phyloP scores from a whole-genome alignment of 2,329 filamentous ascomycete genomes.

The Claviceps cyperi region DNA sequence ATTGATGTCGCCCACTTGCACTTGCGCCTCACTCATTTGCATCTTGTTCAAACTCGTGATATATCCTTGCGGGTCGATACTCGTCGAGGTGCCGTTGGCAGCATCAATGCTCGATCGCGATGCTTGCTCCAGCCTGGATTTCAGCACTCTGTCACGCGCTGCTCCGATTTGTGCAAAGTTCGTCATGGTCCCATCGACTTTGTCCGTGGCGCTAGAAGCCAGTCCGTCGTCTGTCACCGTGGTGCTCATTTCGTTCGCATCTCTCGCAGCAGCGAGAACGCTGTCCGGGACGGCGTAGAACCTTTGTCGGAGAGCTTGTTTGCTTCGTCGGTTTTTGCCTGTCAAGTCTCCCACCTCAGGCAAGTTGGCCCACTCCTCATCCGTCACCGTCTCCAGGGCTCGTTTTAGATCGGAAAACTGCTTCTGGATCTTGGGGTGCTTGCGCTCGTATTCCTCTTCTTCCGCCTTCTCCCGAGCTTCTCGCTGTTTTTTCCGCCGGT shows the following conservation, averaged over 20 bases:
- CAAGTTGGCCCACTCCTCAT: conserved; percentile 92
- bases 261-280: conserved; percentile 75
- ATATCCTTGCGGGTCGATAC: conserved; percentile 89
- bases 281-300: conserved; percentile 97
- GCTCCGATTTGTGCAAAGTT: conserved; percentile 97
- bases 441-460: conserved; percentile 85
- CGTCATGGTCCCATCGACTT: conserved; percentile 79
- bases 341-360: conserved; percentile 95
- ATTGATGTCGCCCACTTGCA: conserved; percentile 87
- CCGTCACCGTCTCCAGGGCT: conserved; percentile 71
- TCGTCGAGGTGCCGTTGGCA: conserved; percentile 68
- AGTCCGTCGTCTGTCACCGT: conserved; percentile 71
- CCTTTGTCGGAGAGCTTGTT: conserved; percentile 66
- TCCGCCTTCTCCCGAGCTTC: conserved; percentile 89
- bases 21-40: conserved; percentile 62
- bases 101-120: conserved; percentile 53
- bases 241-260: conserved; percentile 68
- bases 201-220: conserved; percentile 23
- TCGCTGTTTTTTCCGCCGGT: conserved; percentile 76
- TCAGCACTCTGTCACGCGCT: conserved; percentile 86
- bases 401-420: conserved; percentile 95
- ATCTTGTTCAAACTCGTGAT: conserved; percentile 80
- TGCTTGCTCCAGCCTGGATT: conserved; percentile 85
- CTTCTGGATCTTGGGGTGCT: conserved; percentile 96
- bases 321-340: conserved; percentile 76